Evolutionary conservation across 306 rosid genomes (phyloP).

Genomic region (Ormosia semicastrata): DNA sequence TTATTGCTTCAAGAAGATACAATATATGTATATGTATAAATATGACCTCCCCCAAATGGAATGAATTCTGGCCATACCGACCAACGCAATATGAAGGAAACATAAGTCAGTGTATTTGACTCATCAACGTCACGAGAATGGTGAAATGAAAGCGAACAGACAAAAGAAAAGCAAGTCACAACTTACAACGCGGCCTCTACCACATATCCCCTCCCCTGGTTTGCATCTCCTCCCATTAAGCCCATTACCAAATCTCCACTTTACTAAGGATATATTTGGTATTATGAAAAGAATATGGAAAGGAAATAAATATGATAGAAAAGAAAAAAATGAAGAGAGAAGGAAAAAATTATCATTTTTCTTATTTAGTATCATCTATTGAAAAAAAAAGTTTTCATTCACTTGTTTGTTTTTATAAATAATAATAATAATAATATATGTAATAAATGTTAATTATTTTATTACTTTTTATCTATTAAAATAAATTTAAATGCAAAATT

Average conservation of each 20-base stretch:
- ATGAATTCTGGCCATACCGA: conserved; percentile 39
- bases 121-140: conserved; percentile 29
- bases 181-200: conserved; percentile 27
- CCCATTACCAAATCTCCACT: conserved; percentile 19
- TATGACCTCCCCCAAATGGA: conserved; percentile 36
- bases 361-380: too few species aligned
- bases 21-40: background rate
- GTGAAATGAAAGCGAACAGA: background rate
- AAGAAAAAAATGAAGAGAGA: too few species aligned
- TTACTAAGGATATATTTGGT: background rate
- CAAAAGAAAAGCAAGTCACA: background rate
- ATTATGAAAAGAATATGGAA: too few species aligned
- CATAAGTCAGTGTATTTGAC: background rate
- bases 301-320: too few species aligned
- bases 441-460: too few species aligned
- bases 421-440: too few species aligned
- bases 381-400: too few species aligned
- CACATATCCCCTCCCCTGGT: conserved; percentile 61
- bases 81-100: background rate
- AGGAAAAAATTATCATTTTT: too few species aligned
- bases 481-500: too few species aligned
- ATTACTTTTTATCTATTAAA: too few species aligned
- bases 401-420: too few species aligned
- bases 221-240: background rate
- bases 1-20: background rate